These are phyloP conservation scores for Boletus rufocinnamomeus DNA, from an alignment of 768 basidiomycete genomes.

Conservation along the genomic window DNA sequence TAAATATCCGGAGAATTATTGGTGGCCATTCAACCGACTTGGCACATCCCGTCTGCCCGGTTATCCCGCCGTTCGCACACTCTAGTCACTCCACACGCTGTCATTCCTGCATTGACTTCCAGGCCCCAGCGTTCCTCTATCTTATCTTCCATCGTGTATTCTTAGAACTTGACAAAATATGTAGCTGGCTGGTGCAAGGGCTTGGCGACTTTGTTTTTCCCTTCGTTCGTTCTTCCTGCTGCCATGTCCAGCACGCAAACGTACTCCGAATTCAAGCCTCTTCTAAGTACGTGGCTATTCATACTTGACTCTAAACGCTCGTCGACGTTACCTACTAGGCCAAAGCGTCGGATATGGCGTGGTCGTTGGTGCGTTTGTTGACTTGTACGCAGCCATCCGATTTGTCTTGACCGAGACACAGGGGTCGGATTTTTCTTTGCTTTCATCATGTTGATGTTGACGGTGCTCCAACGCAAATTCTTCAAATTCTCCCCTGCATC, in stretches of 20 bases:
- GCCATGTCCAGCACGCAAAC: slow-evolving; percentile 18
- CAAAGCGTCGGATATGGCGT: slow-evolving; percentile 53
- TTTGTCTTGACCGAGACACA: slow-evolving; percentile 12
- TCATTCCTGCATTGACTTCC: background rate
- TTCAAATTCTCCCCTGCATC: slow-evolving; percentile 46
- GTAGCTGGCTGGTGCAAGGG: background rate
- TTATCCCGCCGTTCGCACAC: slow-evolving; percentile 6
- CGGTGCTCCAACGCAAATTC: slow-evolving; percentile 47
- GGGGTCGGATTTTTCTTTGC: slow-evolving; percentile 56
- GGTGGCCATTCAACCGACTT: background rate
- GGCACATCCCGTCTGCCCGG: background rate
- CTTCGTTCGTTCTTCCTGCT: background rate
- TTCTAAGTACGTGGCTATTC: slow-evolving; percentile 34
- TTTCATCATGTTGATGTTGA: slow-evolving; percentile 47
- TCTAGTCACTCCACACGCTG: background rate
- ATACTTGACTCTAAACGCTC: background rate
- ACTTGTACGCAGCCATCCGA: background rate
- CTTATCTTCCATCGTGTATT: slow-evolving; percentile 10
- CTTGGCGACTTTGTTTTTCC: background rate
- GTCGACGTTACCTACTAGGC: slow-evolving; percentile 26
- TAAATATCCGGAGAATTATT: background rate
- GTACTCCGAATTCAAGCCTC: slow-evolving; percentile 43
- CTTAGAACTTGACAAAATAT: slow-evolving; percentile 2
- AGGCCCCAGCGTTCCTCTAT: background rate
- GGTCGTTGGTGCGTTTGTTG: slow-evolving; percentile 41